Base-by-base conservation (phyloP, 805 yeast species). In the Ogataea populi-albae region DNA sequence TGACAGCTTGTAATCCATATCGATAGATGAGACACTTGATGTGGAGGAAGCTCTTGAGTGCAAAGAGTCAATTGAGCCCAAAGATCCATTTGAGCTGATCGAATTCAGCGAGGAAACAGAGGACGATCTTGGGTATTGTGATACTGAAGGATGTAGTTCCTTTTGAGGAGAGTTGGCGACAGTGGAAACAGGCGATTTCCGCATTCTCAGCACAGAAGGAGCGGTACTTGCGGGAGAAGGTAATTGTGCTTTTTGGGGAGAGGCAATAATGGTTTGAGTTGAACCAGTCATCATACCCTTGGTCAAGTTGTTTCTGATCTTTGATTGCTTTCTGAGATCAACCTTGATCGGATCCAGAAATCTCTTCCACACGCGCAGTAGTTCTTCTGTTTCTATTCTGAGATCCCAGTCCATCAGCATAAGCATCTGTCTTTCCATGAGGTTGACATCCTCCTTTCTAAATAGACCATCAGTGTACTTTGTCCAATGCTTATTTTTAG, bases 401-500 rank as follows among this genome's bases (percentile, higher is more conserved):
- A 82, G 64, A 56, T 84, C 81, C 88, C 89, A 84, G 59, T 81
- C 73, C 54, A 84, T 63, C 33, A 83, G 65, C 52, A 69, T 76
- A 34, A 83, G 65, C 40, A 84, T 64, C 59, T 84, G 91, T 55
- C 86, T 74, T 61, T 84, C 94, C 88, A 84, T 84, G 43, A 82
- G 65, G 58, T 82, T 83, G 46, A 84, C 77, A 56, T 84, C 94
- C 44, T 77, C 77, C 37, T 71, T 61, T 30, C 69, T 64, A 61
- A 84, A 82, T 26, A 84, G 66, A 2, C 86, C 87, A 50, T 83
- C 88, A 5, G 91, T 80, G 60, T 81, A 81, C 48, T 71, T 74
- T 26, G 86, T 79, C 94, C 94, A 84, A 59, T 83, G 88, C 46
- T 69, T 68, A 61, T 84, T 84, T 53, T 81, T 78, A 42, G 91